Conservation (phyloP, 148 eudicot species). For the Chenopodium quinoa region DNA sequence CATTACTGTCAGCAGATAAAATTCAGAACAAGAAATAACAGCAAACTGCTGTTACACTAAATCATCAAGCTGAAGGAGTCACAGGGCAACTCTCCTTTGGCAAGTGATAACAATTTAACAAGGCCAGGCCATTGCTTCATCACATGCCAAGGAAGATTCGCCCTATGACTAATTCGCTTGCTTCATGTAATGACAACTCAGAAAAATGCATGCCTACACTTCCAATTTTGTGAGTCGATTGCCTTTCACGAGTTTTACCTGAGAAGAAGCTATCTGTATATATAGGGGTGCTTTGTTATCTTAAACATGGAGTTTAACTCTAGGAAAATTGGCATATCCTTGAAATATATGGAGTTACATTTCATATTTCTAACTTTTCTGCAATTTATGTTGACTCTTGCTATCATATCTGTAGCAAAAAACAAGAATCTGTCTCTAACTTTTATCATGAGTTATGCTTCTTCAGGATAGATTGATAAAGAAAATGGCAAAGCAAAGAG, state of each 20-base stretch:
- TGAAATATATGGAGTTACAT: not conserved
- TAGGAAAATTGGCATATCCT: not conserved
- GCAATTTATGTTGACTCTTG: not conserved
- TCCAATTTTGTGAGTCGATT: not conserved
- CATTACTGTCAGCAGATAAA: not conserved
- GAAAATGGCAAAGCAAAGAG: not conserved
- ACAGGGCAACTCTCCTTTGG: conserved; percentile 17
- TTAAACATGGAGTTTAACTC: not conserved
- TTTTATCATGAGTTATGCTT: not conserved
- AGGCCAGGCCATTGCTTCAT: not conserved
- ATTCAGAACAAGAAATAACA: not conserved
- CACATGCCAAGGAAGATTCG: conserved; percentile 17
- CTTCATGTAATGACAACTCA: not conserved
- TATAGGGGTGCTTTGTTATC: not conserved
- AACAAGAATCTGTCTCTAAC: conserved; percentile 6
- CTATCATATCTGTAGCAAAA: not conserved
- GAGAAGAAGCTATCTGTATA: not conserved
- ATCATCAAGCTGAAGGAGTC: conserved; percentile 6
- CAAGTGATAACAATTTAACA: not conserved
- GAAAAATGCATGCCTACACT: not conserved
- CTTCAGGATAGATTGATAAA: not conserved
- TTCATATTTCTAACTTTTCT: not conserved
- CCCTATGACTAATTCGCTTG: conserved; percentile 14
- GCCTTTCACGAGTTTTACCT: too few species aligned
- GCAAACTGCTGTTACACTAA: not conserved